Evolutionary conservation across 164 flowering plant species (phyloP).

Genomic region (Umbilicus rupestris): DNA sequence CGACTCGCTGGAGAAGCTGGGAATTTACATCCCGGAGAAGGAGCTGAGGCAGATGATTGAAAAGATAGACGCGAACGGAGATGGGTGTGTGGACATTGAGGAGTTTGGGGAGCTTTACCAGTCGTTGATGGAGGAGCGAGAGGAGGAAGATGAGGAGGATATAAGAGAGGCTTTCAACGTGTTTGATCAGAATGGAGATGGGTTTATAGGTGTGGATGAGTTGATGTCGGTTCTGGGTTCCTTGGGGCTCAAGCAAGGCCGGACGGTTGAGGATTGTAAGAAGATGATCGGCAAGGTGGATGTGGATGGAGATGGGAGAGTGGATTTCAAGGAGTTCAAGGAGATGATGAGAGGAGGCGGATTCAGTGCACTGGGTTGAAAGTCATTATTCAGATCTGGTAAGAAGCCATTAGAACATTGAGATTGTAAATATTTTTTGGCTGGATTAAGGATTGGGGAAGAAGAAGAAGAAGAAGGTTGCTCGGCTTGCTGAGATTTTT

Average conservation of each 20-base stretch:
- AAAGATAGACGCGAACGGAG: slow-evolving; percentile 53
- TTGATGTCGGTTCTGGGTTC: slow-evolving; percentile 45
- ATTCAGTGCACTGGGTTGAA: slow-evolving; percentile 35
- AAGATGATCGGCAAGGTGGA: slow-evolving; percentile 62
- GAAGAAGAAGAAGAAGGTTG: too few species aligned
- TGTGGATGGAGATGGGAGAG: slow-evolving; percentile 66
- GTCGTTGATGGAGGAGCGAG: slow-evolving; percentile 42
- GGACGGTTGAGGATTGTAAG: slow-evolving; percentile 53
- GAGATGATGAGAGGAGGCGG: slow-evolving; percentile 66
- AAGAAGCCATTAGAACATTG: too few species aligned
- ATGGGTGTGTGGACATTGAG: slow-evolving; percentile 58
- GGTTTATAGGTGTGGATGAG: slow-evolving; percentile 59
- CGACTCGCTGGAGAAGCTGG: slow-evolving; percentile 49
- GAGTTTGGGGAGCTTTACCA: slow-evolving; percentile 50
- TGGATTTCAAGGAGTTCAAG: slow-evolving; percentile 49
- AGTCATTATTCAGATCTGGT: too few species aligned
- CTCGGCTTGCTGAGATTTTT: too few species aligned
- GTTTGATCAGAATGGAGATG: slow-evolving; percentile 68
- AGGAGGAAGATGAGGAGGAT: slow-evolving; percentile 61
- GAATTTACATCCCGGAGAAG: slow-evolving; percentile 44
- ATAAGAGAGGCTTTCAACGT: slow-evolving; percentile 73
- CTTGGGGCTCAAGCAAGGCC: slow-evolving; percentile 58
- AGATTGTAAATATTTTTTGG: too few species aligned
- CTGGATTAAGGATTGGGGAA: too few species aligned
- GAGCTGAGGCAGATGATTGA: slow-evolving; percentile 49